Evolutionary conservation across 2,329 filamentous ascomycete genomes (phyloP), one percentile per base, ranked within the genome.

Genomic region (Emmonsiellopsis sp.): DNA sequence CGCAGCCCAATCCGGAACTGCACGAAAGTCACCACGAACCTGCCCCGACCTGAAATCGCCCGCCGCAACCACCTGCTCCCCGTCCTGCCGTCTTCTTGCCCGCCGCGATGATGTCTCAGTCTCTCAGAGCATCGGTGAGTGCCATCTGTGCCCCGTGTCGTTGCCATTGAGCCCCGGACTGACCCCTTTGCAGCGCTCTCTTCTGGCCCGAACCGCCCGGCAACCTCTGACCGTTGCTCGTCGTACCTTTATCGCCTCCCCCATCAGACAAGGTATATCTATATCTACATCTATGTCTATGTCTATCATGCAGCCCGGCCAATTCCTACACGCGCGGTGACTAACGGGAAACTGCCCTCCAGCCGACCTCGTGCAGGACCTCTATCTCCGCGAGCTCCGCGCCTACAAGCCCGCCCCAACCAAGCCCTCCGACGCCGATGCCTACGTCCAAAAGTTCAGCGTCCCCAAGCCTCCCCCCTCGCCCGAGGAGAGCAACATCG

Each of bases 321-420:
- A 10, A 13, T 30, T 46, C 7, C 15, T 15, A 46, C 11, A 38
- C 46, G 10, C 31, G 30, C 16, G 13, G 15, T 46, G 9, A 32
- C 50, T 52, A n/a, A 52, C 20, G n/a, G 35, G 34, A 46, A 54
- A 26, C 49, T 48, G 46, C 55, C n/a, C 51, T 60, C 38, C 70
- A 97, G 93, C 89, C 83, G 93, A 98, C 75, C 84, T 95, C 67
- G 89, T 98, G 66, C 93, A 97, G 77, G 92, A 97, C 72, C 83
- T 98, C 70, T 98, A 98, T 81, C 84, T 98, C 65, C 87, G 86
- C 74, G 91, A 97, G 77, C 84, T 98, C 70, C 93, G 92, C 78
- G 83, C 84, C 75, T 97, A 95, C 86, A 97, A 97, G 83, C 78
- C 85, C 60, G 79, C 87, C 54, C 78, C 83, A 62, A 71, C 92